Conservation (phyloP, 495 filamentous ascomycete genomes). For the Sabuloglossum arenarium region DNA sequence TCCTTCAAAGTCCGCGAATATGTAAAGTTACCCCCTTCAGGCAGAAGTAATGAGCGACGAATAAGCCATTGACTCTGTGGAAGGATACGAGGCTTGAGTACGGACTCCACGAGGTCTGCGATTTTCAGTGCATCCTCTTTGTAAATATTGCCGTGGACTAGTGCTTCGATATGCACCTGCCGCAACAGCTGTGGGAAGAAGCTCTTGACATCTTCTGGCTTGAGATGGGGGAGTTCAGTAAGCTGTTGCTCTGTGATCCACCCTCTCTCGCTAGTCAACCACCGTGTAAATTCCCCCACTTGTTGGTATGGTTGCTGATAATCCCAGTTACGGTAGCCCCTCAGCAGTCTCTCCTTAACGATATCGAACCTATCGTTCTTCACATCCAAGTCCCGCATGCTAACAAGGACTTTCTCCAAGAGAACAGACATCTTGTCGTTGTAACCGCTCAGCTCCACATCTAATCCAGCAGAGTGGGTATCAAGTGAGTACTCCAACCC, state of each 20-base stretch:
- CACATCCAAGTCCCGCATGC: conserved; percentile 68
- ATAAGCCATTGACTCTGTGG: conserved; percentile 66
- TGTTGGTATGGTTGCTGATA: conserved; percentile 77
- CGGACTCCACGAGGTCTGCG: conserved; percentile 60
- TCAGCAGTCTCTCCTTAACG: conserved; percentile 65
- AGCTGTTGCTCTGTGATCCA: conserved; percentile 68
- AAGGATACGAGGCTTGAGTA: conserved; percentile 52
- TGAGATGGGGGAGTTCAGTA: conserved; percentile 53
- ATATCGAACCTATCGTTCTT: conserved; percentile 72
- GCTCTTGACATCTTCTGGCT: conserved; percentile 45
- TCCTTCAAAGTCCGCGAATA: conserved; percentile 67
- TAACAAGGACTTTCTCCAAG: conserved; percentile 72
- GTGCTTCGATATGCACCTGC: conserved; percentile 71
- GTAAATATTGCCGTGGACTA: conserved; percentile 85
- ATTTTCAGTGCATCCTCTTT: conserved; percentile 85
- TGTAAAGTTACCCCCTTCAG: conserved; percentile 59
- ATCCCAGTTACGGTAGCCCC: conserved; percentile 67
- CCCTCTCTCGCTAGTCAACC: conserved; percentile 53
- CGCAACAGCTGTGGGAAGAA: conserved; percentile 68
- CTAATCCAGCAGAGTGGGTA: conserved; percentile 48
- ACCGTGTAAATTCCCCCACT: conserved; percentile 65
- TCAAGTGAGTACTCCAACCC: conserved; percentile 68
- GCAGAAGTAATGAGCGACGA: conserved; percentile 53
- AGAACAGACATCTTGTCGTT: conserved; percentile 90
- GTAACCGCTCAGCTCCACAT: conserved; percentile 70